Percentiles rank a stretch among this genome's conserved stretches.
Conservation (phyloP, 2,329 filamentous ascomycete genomes). For the Chaetomiaceae sp. region DNA sequence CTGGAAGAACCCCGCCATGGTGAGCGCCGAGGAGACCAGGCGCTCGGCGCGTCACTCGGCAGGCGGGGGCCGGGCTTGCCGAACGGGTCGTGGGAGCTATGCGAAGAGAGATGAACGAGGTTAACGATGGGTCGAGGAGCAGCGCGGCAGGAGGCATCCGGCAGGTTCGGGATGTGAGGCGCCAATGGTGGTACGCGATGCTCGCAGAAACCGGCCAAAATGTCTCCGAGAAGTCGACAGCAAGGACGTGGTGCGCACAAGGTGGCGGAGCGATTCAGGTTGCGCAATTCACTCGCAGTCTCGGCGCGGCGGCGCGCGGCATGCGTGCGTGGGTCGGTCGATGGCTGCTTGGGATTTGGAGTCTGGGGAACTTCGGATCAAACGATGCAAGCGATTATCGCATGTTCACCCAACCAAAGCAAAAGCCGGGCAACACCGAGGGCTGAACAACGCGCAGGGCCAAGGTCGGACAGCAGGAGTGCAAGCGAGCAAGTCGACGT, state of each 20-base stretch:
- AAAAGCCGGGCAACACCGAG: not conserved
- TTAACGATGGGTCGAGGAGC: constrained; percentile 5
- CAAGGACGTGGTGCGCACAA: constrained; percentile 2
- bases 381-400: not conserved
- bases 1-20: constrained; percentile 53
- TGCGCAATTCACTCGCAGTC: constrained; percentile 6
- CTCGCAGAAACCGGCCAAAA: not conserved
- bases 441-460: not conserved
- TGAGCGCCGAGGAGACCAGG: constrained; percentile 16
- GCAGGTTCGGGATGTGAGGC: not conserved
- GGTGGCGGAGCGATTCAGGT: constrained; percentile 14
- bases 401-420: not conserved
- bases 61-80: constrained; percentile 12
- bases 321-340: constrained; percentile 3
- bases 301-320: constrained; percentile 8
- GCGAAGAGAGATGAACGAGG: not conserved
- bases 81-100: not conserved
- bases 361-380: not conserved
- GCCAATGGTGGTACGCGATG: not conserved
- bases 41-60: constrained; percentile 16
- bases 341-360: not conserved
- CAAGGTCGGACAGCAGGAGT: not conserved
- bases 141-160: constrained; percentile 12
- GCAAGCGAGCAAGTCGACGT: constrained; percentile 9
- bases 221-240: not conserved